Conservation (phyloP, 1,284 basidiomycete genomes). For the Leccinum pachyderme region DNA sequence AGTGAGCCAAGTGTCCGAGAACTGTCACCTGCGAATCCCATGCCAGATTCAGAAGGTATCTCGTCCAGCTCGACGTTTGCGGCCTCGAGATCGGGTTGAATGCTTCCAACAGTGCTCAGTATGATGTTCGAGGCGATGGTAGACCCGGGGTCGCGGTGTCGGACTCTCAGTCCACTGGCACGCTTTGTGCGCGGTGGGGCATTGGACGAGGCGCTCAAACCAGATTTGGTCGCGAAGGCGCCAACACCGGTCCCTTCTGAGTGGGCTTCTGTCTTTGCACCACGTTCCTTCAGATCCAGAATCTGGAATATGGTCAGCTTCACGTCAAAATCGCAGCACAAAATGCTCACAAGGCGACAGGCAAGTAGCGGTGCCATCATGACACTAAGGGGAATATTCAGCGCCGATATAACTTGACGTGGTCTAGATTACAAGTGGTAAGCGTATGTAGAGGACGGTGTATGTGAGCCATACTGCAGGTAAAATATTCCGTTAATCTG, state of each 20-base stretch:
- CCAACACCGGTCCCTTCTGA: conserved; percentile 63
- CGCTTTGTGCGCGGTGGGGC: conserved; percentile 38
- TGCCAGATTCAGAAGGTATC: conserved; percentile 41
- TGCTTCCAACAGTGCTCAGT: conserved; percentile 66
- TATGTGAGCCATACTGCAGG: conserved; percentile 54
- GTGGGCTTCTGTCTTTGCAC: conserved; percentile 68
- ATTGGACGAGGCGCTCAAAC: conserved; percentile 47
- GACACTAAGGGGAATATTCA: conserved; percentile 82
- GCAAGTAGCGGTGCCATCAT: conserved; percentile 79
- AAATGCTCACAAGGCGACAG: conserved; percentile 58
- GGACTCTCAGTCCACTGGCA: conserved; percentile 33
- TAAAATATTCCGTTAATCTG: conserved; percentile 79
- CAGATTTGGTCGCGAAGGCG: conserved; percentile 59
- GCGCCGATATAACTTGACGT: conserved; percentile 76
- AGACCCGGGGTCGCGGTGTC: conserved; percentile 35
- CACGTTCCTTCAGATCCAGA: conserved; percentile 72
- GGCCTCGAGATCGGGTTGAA: conserved; percentile 52
- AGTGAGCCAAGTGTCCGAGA: conserved; percentile 33
- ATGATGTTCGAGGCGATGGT: conserved; percentile 60
- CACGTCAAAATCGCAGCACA: neutral
- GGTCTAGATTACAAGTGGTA: conserved; percentile 45
- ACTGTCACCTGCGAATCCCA: conserved; percentile 36
- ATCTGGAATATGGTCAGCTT: conserved; percentile 43
- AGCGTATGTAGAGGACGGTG: neutral
- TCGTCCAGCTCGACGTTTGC: conserved; percentile 58